A percentile compares a stretch with the other conserved stretches of the same genome.
phyloP scores from a whole-genome alignment of 1,284 basidiomycete species.

The Rhodofomes roseus region DNA sequence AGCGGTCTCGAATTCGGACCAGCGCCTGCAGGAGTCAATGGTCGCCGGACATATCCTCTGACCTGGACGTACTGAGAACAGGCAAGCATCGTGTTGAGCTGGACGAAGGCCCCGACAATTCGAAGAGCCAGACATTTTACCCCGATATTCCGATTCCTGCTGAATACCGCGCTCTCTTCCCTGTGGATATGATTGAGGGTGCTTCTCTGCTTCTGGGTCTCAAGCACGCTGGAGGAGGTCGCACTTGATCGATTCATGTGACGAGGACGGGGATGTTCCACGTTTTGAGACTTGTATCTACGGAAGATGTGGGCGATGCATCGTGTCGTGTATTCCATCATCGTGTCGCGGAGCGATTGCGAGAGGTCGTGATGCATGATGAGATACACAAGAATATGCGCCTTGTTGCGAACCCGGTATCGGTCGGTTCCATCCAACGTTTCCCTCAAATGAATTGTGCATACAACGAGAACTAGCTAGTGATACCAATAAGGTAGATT shows the following conservation, averaged over 20 bases:
- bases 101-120: too few species aligned
- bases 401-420: background rate
- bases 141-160: constrained; percentile 12
- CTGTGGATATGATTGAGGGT: constrained; percentile 36
- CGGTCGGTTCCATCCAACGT: background rate
- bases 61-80: background rate
- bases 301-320: too few species aligned
- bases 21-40: background rate
- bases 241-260: background rate
- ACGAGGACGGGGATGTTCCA: too few species aligned
- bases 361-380: too few species aligned
- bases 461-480: background rate
- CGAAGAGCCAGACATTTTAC: background rate
- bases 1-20: constrained; percentile 20
- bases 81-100: too few species aligned
- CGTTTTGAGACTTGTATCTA: too few species aligned
- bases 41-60: constrained; percentile 4
- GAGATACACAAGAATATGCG: too few species aligned
- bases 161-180: constrained; percentile 21
- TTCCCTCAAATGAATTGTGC: background rate
- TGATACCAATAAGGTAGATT: constrained; percentile 5
- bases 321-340: too few species aligned
- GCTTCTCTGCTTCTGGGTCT: constrained; percentile 38
- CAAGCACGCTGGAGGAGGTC: constrained; percentile 29
- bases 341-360: too few species aligned